Conservation (phyloP, 768 basidiomycete genomes). For the Collybia mongolica region DNA sequence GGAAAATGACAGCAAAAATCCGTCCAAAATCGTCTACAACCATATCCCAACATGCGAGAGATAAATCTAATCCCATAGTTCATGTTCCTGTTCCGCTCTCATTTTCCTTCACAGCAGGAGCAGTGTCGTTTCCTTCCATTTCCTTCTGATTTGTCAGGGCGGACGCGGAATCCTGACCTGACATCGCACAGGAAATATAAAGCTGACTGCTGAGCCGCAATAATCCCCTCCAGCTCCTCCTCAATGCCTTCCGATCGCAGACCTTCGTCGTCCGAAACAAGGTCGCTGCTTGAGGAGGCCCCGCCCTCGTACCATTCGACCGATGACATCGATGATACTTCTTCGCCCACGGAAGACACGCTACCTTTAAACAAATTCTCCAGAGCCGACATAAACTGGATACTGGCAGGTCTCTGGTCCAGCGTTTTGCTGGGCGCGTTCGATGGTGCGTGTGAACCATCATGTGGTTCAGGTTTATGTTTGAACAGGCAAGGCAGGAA, state of each 20-base stretch:
- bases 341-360: slow-evolving; percentile 27
- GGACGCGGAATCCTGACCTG: slow-evolving; percentile 27
- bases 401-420: slow-evolving; percentile 77
- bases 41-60: slow-evolving; percentile 30
- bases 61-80: slow-evolving; percentile 34
- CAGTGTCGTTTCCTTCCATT: slow-evolving; percentile 9
- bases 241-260: slow-evolving; percentile 45
- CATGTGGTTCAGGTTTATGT: slow-evolving; percentile 2
- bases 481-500: slow-evolving; percentile 44
- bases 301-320: slow-evolving; percentile 48
- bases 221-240: slow-evolving; percentile 25
- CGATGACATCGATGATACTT: slow-evolving; percentile 33
- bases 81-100: slow-evolving; percentile 31
- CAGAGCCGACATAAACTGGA: slow-evolving; percentile 59
- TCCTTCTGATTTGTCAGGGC: slow-evolving; percentile 35
- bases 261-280: slow-evolving; percentile 49
- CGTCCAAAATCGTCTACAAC: slow-evolving; percentile 14
- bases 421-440: slow-evolving; percentile 83
- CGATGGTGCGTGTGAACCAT: slow-evolving; percentile 55
- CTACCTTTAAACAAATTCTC: slow-evolving; percentile 46
- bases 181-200: slow-evolving; percentile 25
- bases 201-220: slow-evolving; percentile 16
- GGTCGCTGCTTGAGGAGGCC: slow-evolving; percentile 53
- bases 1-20: slow-evolving; percentile 39
- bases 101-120: slow-evolving; percentile 18